A percentile compares a stretch with the other conserved stretches of the same genome.
These are phyloP conservation scores for Tolypocladium endophyticum DNA, from an alignment of 2,329 filamentous ascomycete species.

Conservation along the genomic window DNA sequence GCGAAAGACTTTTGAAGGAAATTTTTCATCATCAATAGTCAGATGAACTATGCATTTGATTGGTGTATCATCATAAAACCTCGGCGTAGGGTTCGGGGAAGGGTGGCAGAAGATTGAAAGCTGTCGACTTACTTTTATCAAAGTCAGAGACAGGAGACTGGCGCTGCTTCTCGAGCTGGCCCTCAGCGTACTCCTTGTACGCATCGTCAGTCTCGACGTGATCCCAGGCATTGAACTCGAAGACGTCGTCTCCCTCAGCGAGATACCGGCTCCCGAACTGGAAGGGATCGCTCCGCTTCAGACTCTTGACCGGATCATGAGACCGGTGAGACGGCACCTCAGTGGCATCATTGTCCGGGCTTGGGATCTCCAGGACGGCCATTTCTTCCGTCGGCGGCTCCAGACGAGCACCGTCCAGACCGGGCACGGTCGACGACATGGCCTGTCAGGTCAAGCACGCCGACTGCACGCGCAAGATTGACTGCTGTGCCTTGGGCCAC, in stretches of 20 bases:
- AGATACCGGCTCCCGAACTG: slow-evolving; percentile 88
- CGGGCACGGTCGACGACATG: not conserved
- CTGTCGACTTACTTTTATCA: slow-evolving; percentile 59
- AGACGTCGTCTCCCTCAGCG: slow-evolving; percentile 77
- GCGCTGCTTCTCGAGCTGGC: slow-evolving; percentile 78
- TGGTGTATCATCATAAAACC: slow-evolving; percentile 45
- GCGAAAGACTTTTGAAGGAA: slow-evolving; percentile 53
- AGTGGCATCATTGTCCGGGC: slow-evolving; percentile 3
- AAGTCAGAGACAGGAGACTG: slow-evolving; percentile 83
- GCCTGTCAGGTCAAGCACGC: not conserved
- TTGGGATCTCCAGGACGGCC: slow-evolving; percentile 9
- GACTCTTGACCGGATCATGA: slow-evolving; percentile 60
- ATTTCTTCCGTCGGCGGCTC: slow-evolving; percentile 11
- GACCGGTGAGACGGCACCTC: slow-evolving; percentile 51
- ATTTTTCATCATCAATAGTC: slow-evolving; percentile 52
- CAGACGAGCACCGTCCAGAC: not conserved
- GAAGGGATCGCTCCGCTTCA: slow-evolving; percentile 86
- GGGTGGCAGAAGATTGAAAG: not conserved
- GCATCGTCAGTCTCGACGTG: slow-evolving; percentile 87
- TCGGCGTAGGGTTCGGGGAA: not conserved
- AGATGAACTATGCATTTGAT: slow-evolving; percentile 61
- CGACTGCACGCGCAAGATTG: not conserved
- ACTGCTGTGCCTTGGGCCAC: not conserved
- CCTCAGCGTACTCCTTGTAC: slow-evolving; percentile 76
- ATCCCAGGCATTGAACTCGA: slow-evolving; percentile 98